These are phyloP conservation scores for Thalassiosira exigua DNA, from an alignment of 352 stramenopile species.

Conservation along the genomic window DNA sequence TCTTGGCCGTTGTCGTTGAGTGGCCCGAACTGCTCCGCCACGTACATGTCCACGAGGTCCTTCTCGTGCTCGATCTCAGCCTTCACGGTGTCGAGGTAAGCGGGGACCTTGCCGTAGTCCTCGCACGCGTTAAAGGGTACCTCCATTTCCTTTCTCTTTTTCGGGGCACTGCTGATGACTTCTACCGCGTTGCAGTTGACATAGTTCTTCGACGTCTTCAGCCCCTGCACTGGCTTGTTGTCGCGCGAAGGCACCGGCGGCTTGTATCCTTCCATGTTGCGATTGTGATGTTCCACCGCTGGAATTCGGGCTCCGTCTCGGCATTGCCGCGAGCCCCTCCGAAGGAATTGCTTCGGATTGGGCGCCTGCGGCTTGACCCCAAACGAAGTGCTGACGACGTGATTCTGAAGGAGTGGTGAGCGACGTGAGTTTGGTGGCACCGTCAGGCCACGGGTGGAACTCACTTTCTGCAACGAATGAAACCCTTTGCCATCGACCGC, in stretches of 20 bases:
- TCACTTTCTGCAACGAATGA: slow-evolving; percentile 64
- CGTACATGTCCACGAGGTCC: slow-evolving; percentile 91
- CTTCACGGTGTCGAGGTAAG: slow-evolving; percentile 91
- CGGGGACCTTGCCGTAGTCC: slow-evolving; percentile 91
- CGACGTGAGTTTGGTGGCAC: background rate
- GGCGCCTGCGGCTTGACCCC: slow-evolving; percentile 40
- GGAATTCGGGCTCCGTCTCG: slow-evolving; percentile 28
- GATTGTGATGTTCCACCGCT: slow-evolving; percentile 46
- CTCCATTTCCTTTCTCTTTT: slow-evolving; percentile 71
- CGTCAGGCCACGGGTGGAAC: background rate
- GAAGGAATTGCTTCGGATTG: slow-evolving; percentile 57
- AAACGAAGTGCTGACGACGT: slow-evolving; percentile 54
- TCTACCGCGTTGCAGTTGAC: slow-evolving; percentile 93
- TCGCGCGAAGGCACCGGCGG: slow-evolving; percentile 86
- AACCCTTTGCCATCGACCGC: slow-evolving; percentile 63
- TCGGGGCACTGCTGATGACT: slow-evolving; percentile 88
- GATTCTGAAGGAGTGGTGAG: slow-evolving; percentile 31
- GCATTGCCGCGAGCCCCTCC: slow-evolving; percentile 49
- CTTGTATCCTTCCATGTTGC: slow-evolving; percentile 78
- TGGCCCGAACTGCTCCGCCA: slow-evolving; percentile 72
- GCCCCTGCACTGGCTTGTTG: slow-evolving; percentile 91
- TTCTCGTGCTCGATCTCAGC: slow-evolving; percentile 93
- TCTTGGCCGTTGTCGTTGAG: slow-evolving; percentile 34
- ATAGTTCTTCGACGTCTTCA: slow-evolving; percentile 93
- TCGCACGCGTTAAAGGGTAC: slow-evolving; percentile 89